Percentiles rank a stretch among this genome's conserved stretches.
These are phyloP conservation scores for Sporisorium sorghi DNA, from an alignment of 1,284 basidiomycete genomes.

Conservation along the genomic window DNA sequence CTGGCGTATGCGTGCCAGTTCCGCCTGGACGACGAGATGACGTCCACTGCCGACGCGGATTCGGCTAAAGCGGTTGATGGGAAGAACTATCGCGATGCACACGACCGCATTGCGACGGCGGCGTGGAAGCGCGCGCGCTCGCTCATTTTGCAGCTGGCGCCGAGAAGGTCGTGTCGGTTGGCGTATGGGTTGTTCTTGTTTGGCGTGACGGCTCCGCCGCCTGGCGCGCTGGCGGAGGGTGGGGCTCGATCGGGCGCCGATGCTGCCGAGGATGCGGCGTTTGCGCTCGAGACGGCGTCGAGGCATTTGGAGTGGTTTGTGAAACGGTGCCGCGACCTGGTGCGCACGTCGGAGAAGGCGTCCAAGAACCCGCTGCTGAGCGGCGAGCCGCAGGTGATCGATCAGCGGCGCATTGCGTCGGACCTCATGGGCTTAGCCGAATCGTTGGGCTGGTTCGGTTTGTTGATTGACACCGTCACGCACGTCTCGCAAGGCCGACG, in stretches of 20 bases:
- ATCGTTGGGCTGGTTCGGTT: constrained; percentile 49
- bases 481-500: constrained; percentile 44
- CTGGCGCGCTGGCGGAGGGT: constrained; percentile 42
- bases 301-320: constrained; percentile 52
- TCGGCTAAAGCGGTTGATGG: constrained; percentile 34
- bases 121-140: constrained; percentile 51
- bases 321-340: constrained; percentile 35
- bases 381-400: constrained; percentile 24
- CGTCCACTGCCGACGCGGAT: constrained; percentile 30
- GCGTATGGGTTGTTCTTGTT: constrained; percentile 52
- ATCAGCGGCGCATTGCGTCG: constrained; percentile 34
- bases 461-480: constrained; percentile 51
- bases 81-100: constrained; percentile 43
- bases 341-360: constrained; percentile 39
- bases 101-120: constrained; percentile 50
- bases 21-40: constrained; percentile 48
- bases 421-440: constrained; percentile 52
- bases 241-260: constrained; percentile 38
- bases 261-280: constrained; percentile 50
- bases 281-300: constrained; percentile 49
- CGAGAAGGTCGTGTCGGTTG: constrained; percentile 37
- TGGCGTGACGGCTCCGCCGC: constrained; percentile 48
- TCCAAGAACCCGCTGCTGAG: constrained; percentile 37
- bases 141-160: constrained; percentile 48
- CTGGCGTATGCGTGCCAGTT: constrained; percentile 55